Base-by-base conservation (phyloP, 2,329 filamentous ascomycete species). In the Paecilomyces formosus region DNA sequence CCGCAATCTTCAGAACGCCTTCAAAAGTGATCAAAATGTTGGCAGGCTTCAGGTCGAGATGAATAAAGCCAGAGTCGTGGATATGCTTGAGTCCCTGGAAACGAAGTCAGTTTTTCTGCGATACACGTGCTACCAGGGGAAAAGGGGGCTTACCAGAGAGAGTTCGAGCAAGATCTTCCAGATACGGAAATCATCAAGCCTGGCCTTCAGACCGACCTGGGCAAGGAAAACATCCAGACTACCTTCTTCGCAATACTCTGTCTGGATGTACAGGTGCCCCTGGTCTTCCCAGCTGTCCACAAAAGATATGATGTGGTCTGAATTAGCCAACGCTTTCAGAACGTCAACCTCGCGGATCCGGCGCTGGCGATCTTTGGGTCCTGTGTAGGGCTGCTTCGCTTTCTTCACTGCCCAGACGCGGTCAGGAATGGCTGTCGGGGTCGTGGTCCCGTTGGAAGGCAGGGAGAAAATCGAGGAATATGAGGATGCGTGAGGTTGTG, bases 161-260 rank as follows among this genome's bases (percentile, higher is more conserved):
- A 96, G 76, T 73, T 99, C 94, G 50, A 96, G 83, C 66, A 97
- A 79, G 59, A 97, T 93, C 78, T 99, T 99, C 91, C 94, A 99
- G 73, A 97, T 97, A 61, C 94, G 85, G 76, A 99, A 99, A 72
- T 97, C 94, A 74, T 99, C 94, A 64, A 99, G 78, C 65, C 93
- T 85, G 53, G 91, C 92, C 70, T 89, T 91, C 61, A 88, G 82
- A 24, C 94, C 94, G 60, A 91, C 85, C 59, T 88, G 85, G n/a
- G 85, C 83, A 30, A 99, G 81, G 70, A 97, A 99, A 15, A 86
- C 82, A 70, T 95, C 89, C 51, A 99, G 79, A 61, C 90, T 96
- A 15, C 94, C 94, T 71, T 96, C 91, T 71, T 97, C 92, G 69
- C 94, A 99, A 71, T 88, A 97, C 70, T 99, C 94, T 0, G 93